These are phyloP conservation scores for Rhizophagus clarus DNA, from an alignment of 192 early-diverging fungal species.

Conservation along the genomic window DNA sequence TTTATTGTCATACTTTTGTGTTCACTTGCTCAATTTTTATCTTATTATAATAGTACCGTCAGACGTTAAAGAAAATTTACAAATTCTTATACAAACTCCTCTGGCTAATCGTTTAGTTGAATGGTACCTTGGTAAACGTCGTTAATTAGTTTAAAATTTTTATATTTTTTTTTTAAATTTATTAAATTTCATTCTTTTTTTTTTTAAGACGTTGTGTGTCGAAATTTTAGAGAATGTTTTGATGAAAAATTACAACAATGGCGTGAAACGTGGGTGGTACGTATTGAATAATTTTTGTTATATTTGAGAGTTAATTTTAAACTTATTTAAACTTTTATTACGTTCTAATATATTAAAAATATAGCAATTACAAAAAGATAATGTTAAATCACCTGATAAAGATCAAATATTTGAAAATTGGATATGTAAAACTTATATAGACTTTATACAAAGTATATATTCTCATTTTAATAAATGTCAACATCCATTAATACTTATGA, in stretches of 20 bases:
- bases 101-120: constrained; percentile 10
- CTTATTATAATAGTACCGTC: not conserved
- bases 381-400: not conserved
- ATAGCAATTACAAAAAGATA: not conserved
- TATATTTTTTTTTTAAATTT: not conserved
- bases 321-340: not conserved
- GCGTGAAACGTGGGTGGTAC: constrained; percentile 20
- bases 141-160: not conserved
- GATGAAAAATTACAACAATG: constrained; percentile 18
- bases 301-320: not conserved
- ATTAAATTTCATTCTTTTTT: not conserved
- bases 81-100: not conserved
- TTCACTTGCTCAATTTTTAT: not conserved
- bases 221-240: constrained; percentile 13
- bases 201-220: constrained; percentile 1
- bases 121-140: constrained; percentile 30
- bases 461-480: constrained; percentile 21
- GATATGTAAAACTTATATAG: constrained; percentile 7
- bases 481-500: constrained; percentile 9
- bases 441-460: constrained; percentile 22
- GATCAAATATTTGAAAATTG: constrained; percentile 2
- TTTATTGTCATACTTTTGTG: not conserved
- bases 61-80: constrained; percentile 14
- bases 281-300: not conserved
- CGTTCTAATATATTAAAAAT: not conserved